Evolutionary conservation across 139 green algal genomes (phyloP).

Genomic region (Marvania coccoides): DNA sequence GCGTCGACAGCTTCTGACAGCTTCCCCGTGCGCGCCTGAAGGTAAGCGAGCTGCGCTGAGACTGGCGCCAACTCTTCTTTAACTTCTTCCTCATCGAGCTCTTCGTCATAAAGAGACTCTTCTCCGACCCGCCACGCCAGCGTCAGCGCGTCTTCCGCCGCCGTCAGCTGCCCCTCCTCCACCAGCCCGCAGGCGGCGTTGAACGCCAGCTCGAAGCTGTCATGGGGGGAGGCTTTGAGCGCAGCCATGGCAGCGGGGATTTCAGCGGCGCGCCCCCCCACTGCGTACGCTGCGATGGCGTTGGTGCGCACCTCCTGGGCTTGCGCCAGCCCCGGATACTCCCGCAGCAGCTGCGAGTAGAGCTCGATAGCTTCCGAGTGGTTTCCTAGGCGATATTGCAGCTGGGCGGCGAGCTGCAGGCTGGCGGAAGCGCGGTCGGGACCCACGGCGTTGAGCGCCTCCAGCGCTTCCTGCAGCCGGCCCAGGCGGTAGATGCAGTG

Average conservation of each 20-base stretch:
- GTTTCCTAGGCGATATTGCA: constrained; percentile 69
- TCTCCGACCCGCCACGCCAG: constrained; percentile 63
- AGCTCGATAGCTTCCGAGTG: constrained; percentile 40
- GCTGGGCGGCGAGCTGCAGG: constrained; percentile 74
- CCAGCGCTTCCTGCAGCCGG: constrained; percentile 48
- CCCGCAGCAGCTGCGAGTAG: constrained; percentile 51
- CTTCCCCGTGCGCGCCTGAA: constrained; percentile 11
- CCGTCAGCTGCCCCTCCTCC: constrained; percentile 33
- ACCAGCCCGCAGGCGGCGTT: constrained; percentile 72
- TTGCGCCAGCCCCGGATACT: constrained; percentile 23
- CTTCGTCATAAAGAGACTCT: constrained; percentile 82
- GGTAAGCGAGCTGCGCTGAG: constrained; percentile 69
- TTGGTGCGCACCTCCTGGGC: constrained; percentile 73
- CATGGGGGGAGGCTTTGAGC: constrained; percentile 45
- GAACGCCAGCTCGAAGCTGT: constrained; percentile 77
- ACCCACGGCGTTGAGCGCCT: constrained; percentile 6
- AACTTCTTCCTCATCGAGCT: constrained; percentile 75
- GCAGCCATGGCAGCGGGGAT: constrained; percentile 60
- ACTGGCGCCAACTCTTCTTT: constrained; percentile 78
- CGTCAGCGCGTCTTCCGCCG: constrained; percentile 67
- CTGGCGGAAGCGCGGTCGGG: constrained; percentile 3
- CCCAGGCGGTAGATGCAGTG: constrained; percentile 79
- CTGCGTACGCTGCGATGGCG: constrained; percentile 73
- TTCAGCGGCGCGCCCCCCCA: constrained; percentile 44
- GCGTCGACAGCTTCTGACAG: neutral